Conservation (phyloP, 768 basidiomycete genomes). For the Tricholoma flavovirens region DNA sequence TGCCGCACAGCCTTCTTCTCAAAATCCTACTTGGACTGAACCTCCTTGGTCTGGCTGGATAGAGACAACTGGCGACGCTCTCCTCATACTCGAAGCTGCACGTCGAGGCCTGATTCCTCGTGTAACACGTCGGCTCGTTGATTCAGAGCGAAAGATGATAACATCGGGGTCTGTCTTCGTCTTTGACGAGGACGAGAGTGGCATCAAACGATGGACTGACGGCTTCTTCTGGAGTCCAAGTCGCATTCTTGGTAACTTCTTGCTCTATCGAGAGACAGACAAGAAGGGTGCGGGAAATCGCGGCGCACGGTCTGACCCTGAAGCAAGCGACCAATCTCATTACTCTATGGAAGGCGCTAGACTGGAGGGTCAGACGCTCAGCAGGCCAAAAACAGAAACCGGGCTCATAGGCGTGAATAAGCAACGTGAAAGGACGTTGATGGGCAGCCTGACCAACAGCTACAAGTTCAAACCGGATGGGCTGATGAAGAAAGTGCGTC, state of each 20-base stretch:
- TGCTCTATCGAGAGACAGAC: slow-evolving; percentile 93
- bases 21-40: slow-evolving; percentile 61
- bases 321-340: slow-evolving; percentile 30
- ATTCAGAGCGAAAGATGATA: slow-evolving; percentile 90
- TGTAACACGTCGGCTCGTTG: slow-evolving; percentile 87
- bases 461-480: slow-evolving; percentile 92
- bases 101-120: slow-evolving; percentile 85
- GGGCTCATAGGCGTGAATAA: slow-evolving; percentile 51
- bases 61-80: slow-evolving; percentile 90
- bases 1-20: slow-evolving; percentile 20
- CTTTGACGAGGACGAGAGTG: slow-evolving; percentile 95
- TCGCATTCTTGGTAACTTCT: slow-evolving; percentile 89
- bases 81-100: slow-evolving; percentile 95
- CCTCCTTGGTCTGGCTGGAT: slow-evolving; percentile 95
- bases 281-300: slow-evolving; percentile 68
- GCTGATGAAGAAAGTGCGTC: slow-evolving; percentile 91
- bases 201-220: slow-evolving; percentile 98
- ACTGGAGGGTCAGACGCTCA: slow-evolving; percentile 44
- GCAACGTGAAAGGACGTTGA: slow-evolving; percentile 71
- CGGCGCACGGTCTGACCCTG: slow-evolving; percentile 37
- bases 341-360: slow-evolving; percentile 21
- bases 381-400: slow-evolving; percentile 53
- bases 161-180: slow-evolving; percentile 92
- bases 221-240: slow-evolving; percentile 95
- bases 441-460: slow-evolving; percentile 89